A percentile compares a stretch with the other conserved stretches of the same genome.
Evolutionary conservation across 2,329 filamentous ascomycete genomes (phyloP).

Genomic region (Penicillium olsonii): DNA sequence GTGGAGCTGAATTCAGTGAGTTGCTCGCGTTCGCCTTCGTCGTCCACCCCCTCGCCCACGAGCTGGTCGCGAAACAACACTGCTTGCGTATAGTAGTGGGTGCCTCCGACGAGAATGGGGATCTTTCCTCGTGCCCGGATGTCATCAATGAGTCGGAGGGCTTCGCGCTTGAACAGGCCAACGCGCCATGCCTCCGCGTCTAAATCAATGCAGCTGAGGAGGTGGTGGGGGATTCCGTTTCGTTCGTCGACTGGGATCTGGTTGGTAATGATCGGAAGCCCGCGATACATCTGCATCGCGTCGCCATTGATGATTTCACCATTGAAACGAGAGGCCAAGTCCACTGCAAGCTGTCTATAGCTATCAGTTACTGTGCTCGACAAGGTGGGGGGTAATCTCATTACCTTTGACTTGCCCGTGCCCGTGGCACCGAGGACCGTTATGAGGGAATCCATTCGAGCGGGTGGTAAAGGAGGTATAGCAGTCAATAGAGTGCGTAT

Average conservation of each 20-base stretch:
- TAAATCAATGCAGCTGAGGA: slow-evolving; percentile 76
- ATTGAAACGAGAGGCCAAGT: slow-evolving; percentile 77
- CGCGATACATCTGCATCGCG: slow-evolving; percentile 95
- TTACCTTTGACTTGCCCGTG: slow-evolving; percentile 88
- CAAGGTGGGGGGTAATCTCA: slow-evolving; percentile 33
- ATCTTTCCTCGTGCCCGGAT: slow-evolving; percentile 77
- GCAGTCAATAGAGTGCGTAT: background rate
- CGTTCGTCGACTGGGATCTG: slow-evolving; percentile 77
- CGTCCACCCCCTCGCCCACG: slow-evolving; percentile 43
- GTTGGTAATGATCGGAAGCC: slow-evolving; percentile 92
- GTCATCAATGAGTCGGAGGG: slow-evolving; percentile 68
- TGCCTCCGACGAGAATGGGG: slow-evolving; percentile 90
- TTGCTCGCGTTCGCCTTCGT: slow-evolving; percentile 29
- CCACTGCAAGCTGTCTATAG: slow-evolving; percentile 73
- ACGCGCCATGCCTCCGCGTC: slow-evolving; percentile 83
- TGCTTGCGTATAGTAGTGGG: slow-evolving; percentile 91
- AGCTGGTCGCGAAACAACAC: slow-evolving; percentile 78
- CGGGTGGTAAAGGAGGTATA: slow-evolving; percentile 16
- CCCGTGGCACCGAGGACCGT: slow-evolving; percentile 87
- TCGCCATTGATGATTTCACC: slow-evolving; percentile 97
- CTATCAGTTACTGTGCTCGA: slow-evolving; percentile 24
- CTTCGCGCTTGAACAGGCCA: slow-evolving; percentile 71
- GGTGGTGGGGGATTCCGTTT: slow-evolving; percentile 80
- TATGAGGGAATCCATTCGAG: slow-evolving; percentile 62
- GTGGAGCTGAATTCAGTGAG: slow-evolving; percentile 18